Conservation (phyloP, 2,329 filamentous ascomycete genomes). For the Neocucurbitaria cava region DNA sequence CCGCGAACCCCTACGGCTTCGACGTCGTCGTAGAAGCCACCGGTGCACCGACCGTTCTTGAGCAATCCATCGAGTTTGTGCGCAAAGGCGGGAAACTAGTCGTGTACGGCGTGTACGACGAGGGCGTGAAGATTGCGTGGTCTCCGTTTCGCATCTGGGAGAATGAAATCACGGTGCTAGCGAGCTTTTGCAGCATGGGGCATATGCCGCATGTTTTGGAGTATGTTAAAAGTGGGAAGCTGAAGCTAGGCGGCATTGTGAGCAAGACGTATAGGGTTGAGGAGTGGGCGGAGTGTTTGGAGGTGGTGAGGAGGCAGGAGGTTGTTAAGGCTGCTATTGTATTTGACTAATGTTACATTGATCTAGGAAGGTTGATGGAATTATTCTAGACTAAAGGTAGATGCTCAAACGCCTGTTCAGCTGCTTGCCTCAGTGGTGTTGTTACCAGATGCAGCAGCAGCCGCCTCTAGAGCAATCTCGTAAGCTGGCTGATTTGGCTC, state of each 20-base stretch:
- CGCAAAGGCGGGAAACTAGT: slow-evolving; percentile 74
- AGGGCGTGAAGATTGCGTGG: slow-evolving; percentile 69
- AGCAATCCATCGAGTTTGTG: slow-evolving; percentile 74
- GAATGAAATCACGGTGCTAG: slow-evolving; percentile 74
- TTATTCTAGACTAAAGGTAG: background rate
- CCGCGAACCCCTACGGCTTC: slow-evolving; percentile 73
- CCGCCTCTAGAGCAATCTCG: background rate
- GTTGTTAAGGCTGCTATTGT: slow-evolving; percentile 78
- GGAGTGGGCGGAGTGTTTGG: slow-evolving; percentile 73
- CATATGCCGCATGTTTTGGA: slow-evolving; percentile 37
- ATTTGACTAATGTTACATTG: slow-evolving; percentile 59
- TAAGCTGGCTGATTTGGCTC: slow-evolving; percentile 14
- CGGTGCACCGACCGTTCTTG: slow-evolving; percentile 71
- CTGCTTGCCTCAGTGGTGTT: background rate
- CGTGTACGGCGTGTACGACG: slow-evolving; percentile 74
- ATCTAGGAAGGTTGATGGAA: no score
- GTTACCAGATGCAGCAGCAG: background rate
- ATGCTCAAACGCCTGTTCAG: background rate
- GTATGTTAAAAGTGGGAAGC: slow-evolving; percentile 63
- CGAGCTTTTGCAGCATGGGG: slow-evolving; percentile 71
- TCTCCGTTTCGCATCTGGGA: slow-evolving; percentile 73
- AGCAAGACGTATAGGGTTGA: slow-evolving; percentile 78
- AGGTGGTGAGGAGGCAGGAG: slow-evolving; percentile 74
- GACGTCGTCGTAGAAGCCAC: slow-evolving; percentile 77
- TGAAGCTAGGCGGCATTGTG: slow-evolving; percentile 72